Base-by-base conservation (phyloP, 2,329 filamentous ascomycete genomes). In the Aureobasidium musti region DNA sequence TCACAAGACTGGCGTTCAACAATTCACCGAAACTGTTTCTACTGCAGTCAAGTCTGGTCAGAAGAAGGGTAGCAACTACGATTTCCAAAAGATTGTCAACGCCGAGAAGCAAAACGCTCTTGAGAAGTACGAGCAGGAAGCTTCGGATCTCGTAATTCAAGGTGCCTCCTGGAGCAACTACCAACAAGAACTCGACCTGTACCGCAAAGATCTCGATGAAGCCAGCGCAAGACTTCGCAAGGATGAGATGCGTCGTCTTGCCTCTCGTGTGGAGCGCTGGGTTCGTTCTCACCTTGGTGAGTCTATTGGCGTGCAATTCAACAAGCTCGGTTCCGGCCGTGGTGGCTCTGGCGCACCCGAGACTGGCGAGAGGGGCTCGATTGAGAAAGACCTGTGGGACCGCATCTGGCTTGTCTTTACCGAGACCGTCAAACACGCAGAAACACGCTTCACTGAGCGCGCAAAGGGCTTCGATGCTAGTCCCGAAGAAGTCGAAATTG, bases 391-490 rank as follows among this genome's bases (percentile, higher is more conserved):
- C 65, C 87, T 99, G 19, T 99, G 96, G 95, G 95, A 99, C 76
- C 88, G 94, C 45, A 90, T 99, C 73, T 99, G 95, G 95, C 86
- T 79, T 37, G 86, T 92, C 41, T 99, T 99, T 74, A 88, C 86
- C 7, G 85, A 87, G 14, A 91, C 93, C 10, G 92, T 98, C 21
- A 84, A 86, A 64, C 91, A 97, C 74, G 94, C 95, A 13, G 92
- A 97, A 77, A 83, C 82, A 33, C 87, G 92, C 65, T 98, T 98
- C 78, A 87, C 89, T 0, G 92, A 96, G 70, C 87, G 94, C 67
- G 94, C 95, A 65, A 91, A 89, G 79, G 96, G 92, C 81, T 97
- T 98, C 72, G 92, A 98, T 77, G 95, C 95, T 53, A 96, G 89
- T 72, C 83, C 90, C 66, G 92, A 94, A 47, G 95, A 99, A 80